These are phyloP conservation scores for Tephrocybe rancida DNA, from an alignment of 768 basidiomycete genomes.

Conservation along the genomic window DNA sequence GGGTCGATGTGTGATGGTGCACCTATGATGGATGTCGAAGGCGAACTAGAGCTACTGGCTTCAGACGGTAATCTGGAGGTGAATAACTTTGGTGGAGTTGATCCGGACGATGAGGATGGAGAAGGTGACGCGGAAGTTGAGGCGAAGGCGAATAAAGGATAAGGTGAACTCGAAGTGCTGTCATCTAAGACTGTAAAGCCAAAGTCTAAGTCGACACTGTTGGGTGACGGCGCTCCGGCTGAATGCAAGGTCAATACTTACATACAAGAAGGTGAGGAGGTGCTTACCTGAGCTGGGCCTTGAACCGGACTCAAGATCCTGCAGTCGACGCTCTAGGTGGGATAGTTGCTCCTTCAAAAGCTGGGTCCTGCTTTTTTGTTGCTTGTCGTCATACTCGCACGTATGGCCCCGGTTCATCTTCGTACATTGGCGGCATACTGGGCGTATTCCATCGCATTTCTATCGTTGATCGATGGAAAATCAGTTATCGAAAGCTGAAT, in stretches of 20 bases:
- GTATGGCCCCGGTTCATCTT: conserved; percentile 53
- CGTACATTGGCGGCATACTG: conserved; percentile 56
- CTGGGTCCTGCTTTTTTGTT: conserved; percentile 61
- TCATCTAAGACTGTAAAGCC: conserved; percentile 4
- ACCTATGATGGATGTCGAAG: conserved; percentile 19
- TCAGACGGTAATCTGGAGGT: background rate
- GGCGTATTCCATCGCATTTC: conserved; percentile 65
- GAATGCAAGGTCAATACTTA: background rate
- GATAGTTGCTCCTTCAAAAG: conserved; percentile 58
- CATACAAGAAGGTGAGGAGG: background rate
- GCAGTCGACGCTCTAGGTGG: conserved; percentile 52
- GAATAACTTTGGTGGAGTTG: background rate
- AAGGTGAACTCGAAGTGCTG: background rate
- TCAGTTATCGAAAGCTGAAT: background rate
- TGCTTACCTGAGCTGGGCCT: conserved; percentile 6
- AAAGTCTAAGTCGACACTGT: conserved; percentile 7
- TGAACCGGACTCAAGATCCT: conserved; percentile 50
- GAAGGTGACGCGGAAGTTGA: conserved; percentile 13
- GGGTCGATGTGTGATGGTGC: conserved; percentile 24
- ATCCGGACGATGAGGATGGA: conserved; percentile 7
- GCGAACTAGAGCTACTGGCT: conserved; percentile 4
- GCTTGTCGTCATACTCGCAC: conserved; percentile 64
- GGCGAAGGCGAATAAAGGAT: conserved; percentile 6
- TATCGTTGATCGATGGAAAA: conserved; percentile 23
- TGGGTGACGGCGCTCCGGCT: conserved; percentile 9